Percentiles rank a stretch among this genome's conserved stretches.
phyloP scores from a whole-genome alignment of 1,284 basidiomycete genomes.

The Ganoderma lingzhi region DNA sequence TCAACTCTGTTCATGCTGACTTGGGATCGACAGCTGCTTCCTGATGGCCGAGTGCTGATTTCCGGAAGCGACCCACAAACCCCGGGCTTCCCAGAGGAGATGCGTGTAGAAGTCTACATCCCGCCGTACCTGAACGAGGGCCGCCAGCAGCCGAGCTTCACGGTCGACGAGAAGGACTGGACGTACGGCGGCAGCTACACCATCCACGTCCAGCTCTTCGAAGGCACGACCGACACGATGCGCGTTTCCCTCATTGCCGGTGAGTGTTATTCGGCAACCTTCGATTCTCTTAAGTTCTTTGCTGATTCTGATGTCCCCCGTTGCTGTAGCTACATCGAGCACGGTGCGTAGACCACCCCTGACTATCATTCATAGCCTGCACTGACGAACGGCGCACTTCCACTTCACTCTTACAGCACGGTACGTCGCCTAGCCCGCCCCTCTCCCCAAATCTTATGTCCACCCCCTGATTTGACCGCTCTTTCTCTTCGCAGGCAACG shows the following conservation, averaged over 20 bases:
- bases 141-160: conserved; percentile 63
- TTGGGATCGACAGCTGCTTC: conserved; percentile 50
- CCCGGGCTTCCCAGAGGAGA: conserved; percentile 66
- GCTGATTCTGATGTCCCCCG: conserved; percentile 17
- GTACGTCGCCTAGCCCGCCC: conserved; percentile 9
- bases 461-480: neutral
- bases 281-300: neutral
- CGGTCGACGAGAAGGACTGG: conserved; percentile 70
- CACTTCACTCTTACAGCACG: conserved; percentile 19
- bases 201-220: conserved; percentile 65
- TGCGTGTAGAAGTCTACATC: conserved; percentile 78
- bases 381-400: conserved; percentile 6
- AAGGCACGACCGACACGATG: conserved; percentile 62
- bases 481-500: conserved; percentile 55
- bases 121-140: conserved; percentile 77
- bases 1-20: neutral
- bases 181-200: conserved; percentile 55
- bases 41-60: conserved; percentile 74
- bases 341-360: conserved; percentile 53
- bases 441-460: neutral
- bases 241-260: conserved; percentile 70
- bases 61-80: conserved; percentile 79
- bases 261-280: conserved; percentile 38
- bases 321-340: conserved; percentile 66
- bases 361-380: neutral